Percentiles rank a stretch among this genome's conserved stretches.
Conservation (phyloP, 768 basidiomycete species). For the Mycena alexandri region DNA sequence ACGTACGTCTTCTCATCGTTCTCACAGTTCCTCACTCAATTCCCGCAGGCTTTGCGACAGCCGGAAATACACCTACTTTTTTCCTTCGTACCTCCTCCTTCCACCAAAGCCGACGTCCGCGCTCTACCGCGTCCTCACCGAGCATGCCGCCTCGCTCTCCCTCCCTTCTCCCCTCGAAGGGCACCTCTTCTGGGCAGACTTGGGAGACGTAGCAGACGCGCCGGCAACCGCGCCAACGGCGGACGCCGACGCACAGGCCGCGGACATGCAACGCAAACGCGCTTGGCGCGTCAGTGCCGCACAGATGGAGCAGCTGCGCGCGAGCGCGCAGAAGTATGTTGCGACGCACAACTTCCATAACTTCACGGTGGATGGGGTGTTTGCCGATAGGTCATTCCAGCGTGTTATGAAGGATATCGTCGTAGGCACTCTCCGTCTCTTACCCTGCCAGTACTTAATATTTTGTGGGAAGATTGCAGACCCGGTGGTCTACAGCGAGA, state of each 20-base stretch:
- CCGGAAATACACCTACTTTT: slow-evolving; percentile 96
- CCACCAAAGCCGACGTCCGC: slow-evolving; percentile 87
- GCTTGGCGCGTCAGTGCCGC: slow-evolving; percentile 73
- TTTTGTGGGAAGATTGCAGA: slow-evolving; percentile 70
- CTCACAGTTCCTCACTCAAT: slow-evolving; percentile 13
- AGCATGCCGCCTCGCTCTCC: slow-evolving; percentile 47
- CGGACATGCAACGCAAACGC: slow-evolving; percentile 76
- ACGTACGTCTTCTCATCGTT: slow-evolving; percentile 57
- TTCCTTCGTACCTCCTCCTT: slow-evolving; percentile 92
- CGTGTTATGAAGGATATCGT: slow-evolving; percentile 92
- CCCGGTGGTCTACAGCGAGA: slow-evolving; percentile 88
- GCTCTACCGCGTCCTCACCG: slow-evolving; percentile 61
- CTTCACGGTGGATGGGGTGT: slow-evolving; percentile 92
- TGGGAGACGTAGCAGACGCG: slow-evolving; percentile 46
- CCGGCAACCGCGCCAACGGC: slow-evolving; percentile 48
- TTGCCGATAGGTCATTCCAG: slow-evolving; percentile 83
- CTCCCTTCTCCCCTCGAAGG: slow-evolving; percentile 35
- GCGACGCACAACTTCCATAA: slow-evolving; percentile 99
- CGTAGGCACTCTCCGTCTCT: slow-evolving; percentile 53
- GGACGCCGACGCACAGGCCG: slow-evolving; percentile 50
- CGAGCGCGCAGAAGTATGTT: slow-evolving; percentile 72
- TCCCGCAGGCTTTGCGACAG: slow-evolving; percentile 86
- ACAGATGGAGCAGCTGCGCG: slow-evolving; percentile 69
- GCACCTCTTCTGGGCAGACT: slow-evolving; percentile 75
- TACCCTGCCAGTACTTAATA: background rate